phyloP scores from a whole-genome alignment of 148 eudicot genomes.

The Camellia lanceoleosa region DNA sequence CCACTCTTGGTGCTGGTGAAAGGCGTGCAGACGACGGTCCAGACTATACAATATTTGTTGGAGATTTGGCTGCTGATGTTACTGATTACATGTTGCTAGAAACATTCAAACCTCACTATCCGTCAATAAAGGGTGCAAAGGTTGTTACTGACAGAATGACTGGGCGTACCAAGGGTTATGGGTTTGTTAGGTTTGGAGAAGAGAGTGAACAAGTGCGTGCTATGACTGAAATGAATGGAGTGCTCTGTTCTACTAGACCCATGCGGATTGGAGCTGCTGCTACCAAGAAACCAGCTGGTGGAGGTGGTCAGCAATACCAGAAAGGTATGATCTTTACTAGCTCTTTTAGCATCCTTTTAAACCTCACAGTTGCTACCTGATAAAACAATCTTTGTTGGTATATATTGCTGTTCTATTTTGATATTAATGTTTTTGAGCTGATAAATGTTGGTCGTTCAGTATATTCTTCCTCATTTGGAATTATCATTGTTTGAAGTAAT shows the following conservation, averaged over 20 bases:
- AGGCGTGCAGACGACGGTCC: conserved; percentile 75
- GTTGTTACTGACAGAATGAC: conserved; percentile 82
- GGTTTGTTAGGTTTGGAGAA: conserved; percentile 93
- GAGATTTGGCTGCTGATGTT: conserved; percentile 94
- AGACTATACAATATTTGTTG: conserved; percentile 86
- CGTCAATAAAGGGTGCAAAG: conserved; percentile 89
- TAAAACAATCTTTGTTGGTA: neutral
- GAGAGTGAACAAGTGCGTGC: conserved; percentile 85
- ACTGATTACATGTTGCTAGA: conserved; percentile 80
- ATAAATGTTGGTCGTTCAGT: conserved; percentile 20
- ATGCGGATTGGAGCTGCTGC: conserved; percentile 98
- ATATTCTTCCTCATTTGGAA: neutral
- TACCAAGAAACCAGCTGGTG: conserved; percentile 58
- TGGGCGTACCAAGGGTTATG: conserved; percentile 93
- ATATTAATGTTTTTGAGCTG: conserved; percentile 12
- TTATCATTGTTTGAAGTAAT: conserved; percentile 23
- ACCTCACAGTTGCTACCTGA: neutral
- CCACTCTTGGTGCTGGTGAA: conserved; percentile 86
- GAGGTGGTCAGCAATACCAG: conserved; percentile 46
- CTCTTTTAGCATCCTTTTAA: neutral
- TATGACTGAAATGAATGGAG: conserved; percentile 96
- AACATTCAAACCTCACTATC: conserved; percentile 68
- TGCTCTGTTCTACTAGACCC: conserved; percentile 70
- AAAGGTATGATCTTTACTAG: conserved; percentile 47
- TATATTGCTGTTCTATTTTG: neutral